Conservation (phyloP, 768 basidiomycete genomes). For the Auricularia cornea region DNA sequence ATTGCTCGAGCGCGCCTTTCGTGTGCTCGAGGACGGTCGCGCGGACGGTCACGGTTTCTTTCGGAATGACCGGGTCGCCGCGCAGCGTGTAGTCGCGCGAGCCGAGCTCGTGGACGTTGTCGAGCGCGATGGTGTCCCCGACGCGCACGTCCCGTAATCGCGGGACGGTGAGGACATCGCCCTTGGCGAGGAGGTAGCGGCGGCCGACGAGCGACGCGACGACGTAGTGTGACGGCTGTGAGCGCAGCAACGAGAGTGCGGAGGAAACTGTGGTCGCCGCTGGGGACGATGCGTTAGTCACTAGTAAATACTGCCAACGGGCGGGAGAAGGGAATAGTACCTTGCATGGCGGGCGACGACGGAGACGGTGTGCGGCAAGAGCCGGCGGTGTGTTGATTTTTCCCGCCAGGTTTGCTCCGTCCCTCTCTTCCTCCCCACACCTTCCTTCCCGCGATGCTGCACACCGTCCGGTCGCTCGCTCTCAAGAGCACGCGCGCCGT, state of each 20-base stretch:
- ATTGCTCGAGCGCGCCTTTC: slow-evolving; percentile 83
- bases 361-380: neutral
- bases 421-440: slow-evolving; percentile 2
- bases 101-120: slow-evolving; percentile 88
- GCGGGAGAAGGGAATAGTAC: too few species aligned
- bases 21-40: slow-evolving; percentile 98
- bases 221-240: slow-evolving; percentile 89
- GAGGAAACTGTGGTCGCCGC: slow-evolving; percentile 22
- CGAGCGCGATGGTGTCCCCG: slow-evolving; percentile 75
- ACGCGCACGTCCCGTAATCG: slow-evolving; percentile 77
- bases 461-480: slow-evolving; percentile 3
- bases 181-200: slow-evolving; percentile 83
- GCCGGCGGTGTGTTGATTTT: neutral
- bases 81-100: slow-evolving; percentile 91
- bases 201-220: slow-evolving; percentile 80
- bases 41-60: slow-evolving; percentile 59
- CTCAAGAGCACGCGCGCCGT: slow-evolving; percentile 28
- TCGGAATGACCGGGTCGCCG: slow-evolving; percentile 62
- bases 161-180: slow-evolving; percentile 90
- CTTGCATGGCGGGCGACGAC: neutral
- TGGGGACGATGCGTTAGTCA: too few species aligned
- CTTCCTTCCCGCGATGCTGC: slow-evolving; percentile 1
- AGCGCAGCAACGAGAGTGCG: slow-evolving; percentile 75
- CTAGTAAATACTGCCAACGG: too few species aligned
- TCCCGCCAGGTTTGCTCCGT: neutral